phyloP scores from a whole-genome alignment of 2,329 filamentous ascomycete species.

The Macrophomina pseudophaseolina region DNA sequence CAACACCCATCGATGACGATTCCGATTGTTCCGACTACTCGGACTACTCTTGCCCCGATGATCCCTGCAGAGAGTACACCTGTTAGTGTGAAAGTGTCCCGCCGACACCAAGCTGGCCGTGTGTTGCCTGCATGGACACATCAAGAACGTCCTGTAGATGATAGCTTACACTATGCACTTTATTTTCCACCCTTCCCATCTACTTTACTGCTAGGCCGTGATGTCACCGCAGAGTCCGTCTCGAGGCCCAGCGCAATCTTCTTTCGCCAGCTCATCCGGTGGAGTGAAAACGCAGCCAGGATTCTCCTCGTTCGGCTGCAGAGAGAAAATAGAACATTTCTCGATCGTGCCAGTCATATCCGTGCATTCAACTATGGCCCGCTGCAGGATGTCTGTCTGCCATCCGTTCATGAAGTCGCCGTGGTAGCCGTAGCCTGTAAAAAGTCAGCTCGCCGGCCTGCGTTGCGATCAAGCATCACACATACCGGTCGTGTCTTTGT shows the following conservation, averaged over 20 bases:
- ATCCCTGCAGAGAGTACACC: not conserved
- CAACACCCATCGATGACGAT: not conserved
- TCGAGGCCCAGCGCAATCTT: constrained; percentile 64
- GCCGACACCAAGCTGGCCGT: not conserved
- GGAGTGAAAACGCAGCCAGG: constrained; percentile 66
- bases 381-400: constrained; percentile 68
- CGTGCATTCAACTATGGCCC: constrained; percentile 75
- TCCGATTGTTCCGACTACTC: not conserved
- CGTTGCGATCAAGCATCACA: constrained; percentile 37
- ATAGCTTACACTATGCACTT: not conserved
- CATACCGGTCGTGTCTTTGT: constrained; percentile 75
- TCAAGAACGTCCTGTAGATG: not conserved
- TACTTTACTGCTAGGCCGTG: not conserved
- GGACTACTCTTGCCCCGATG: not conserved
- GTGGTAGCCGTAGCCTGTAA: constrained; percentile 72
- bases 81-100: not conserved
- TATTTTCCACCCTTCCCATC: constrained; percentile 13
- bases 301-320: constrained; percentile 64
- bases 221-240: constrained; percentile 68
- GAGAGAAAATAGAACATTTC: constrained; percentile 76
- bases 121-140: not conserved
- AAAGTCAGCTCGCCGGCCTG: not conserved
- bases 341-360: constrained; percentile 69
- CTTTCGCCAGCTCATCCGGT: constrained; percentile 60
- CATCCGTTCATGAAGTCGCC: constrained; percentile 75